Base-by-base conservation (phyloP, 73 alveolate genomes). In the Paramecium biaurelia region DNA sequence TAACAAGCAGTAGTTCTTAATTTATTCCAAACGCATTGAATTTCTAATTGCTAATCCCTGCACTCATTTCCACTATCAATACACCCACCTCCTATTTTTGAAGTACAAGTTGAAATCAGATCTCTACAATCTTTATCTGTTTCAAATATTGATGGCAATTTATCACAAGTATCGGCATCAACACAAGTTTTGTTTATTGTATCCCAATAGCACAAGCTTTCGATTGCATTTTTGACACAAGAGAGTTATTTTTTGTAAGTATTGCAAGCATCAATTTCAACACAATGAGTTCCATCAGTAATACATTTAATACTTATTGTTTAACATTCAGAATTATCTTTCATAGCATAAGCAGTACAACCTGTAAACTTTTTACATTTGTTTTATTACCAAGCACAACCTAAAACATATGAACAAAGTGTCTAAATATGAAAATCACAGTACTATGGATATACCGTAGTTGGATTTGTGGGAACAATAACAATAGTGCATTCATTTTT, bases 211-310 rank as follows among this genome's bases (percentile, higher is more conserved):
- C n/a, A n/a, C n/a, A n/a, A n/a, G n/a, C n/a, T n/a, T n/a, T n/a
- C n/a, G n/a, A n/a, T n/a, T n/a, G n/a, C n/a, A n/a, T n/a, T n/a
- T n/a, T n/a, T n/a, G n/a, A n/a, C n/a, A n/a, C n/a, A n/a, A n/a
- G n/a, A n/a, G n/a, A n/a, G n/a, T n/a, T n/a, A n/a, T n/a, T n/a
- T n/a, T n/a, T n/a, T n/a, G n/a, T n/a, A n/a, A n/a, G n/a, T n/a
- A n/a, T n/a, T n/a, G n/a, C n/a, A n/a, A n/a, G n/a, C n/a, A n/a
- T n/a, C n/a, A n/a, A n/a, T n/a, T n/a, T n/a, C n/a, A n/a, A n/a
- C n/a, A n/a, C n/a, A n/a, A n/a, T n/a, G n/a, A n/a, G n/a, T 70
- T 28, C 86, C 86, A 70, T 70, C 82, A 24, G 82, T 24, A 11
- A 63, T 63, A 63, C 82, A 63, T 63, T n/a, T 21, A 23, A 4